Conservation (phyloP, 306 rosid species). For the Argentina anserina region DNA sequence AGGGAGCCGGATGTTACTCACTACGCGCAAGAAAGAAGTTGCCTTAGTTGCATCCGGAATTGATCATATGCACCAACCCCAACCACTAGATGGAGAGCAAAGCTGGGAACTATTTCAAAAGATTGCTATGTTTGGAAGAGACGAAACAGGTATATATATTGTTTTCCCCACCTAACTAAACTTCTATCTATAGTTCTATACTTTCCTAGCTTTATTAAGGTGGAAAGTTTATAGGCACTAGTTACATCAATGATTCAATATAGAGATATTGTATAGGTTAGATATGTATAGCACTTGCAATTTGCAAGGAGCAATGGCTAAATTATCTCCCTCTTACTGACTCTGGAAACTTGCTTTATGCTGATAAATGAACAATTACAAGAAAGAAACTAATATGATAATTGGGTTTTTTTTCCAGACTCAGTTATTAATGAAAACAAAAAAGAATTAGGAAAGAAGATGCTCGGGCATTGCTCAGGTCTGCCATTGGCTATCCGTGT, state of each 20-base stretch:
- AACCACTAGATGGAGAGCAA: not conserved
- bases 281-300: too few relatives aligned
- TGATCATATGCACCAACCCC: not conserved
- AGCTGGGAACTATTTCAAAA: not conserved
- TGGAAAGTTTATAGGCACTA: too few relatives aligned
- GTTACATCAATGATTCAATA: too few relatives aligned
- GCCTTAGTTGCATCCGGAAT: not conserved
- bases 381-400: too few relatives aligned
- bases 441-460: not conserved
- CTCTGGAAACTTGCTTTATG: too few relatives aligned
- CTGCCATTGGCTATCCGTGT: not conserved
- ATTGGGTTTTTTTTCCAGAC: not conserved
- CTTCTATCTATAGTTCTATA: too few relatives aligned
- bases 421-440: too few relatives aligned
- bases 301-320: too few relatives aligned
- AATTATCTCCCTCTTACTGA: too few relatives aligned
- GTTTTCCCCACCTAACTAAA: not conserved
- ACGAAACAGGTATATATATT: not conserved
- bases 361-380: too few relatives aligned
- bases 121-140: not conserved
- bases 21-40: not conserved
- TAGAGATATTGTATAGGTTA: too few relatives aligned
- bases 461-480: not conserved
- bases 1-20: not conserved
- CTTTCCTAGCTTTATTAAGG: too few relatives aligned